Percentiles rank a stretch among this genome's conserved stretches.
Evolutionary conservation across 495 filamentous ascomycete species (phyloP).

Genomic region (Penicillium subrubescens): DNA sequence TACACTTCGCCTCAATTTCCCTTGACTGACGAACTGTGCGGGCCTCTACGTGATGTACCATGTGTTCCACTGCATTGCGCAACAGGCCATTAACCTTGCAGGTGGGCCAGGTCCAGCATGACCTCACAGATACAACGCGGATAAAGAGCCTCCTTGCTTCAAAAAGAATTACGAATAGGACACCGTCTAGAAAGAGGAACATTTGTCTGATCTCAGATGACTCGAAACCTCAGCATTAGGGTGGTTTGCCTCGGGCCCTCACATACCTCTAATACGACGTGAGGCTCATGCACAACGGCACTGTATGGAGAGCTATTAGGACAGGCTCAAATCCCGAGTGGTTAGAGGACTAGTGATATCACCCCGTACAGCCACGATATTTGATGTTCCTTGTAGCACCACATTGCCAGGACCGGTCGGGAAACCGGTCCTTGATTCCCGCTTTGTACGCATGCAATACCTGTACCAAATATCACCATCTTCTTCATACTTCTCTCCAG

Average conservation of each 20-base stretch:
- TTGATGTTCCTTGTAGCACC: background rate
- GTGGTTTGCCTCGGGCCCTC: background rate
- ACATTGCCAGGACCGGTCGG: background rate
- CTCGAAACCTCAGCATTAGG: background rate
- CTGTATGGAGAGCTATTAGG: background rate
- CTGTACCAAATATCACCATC: background rate
- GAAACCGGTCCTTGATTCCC: background rate
- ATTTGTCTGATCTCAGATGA: slow-evolving; percentile 1
- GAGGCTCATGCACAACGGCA: background rate
- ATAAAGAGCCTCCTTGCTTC: slow-evolving; percentile 11
- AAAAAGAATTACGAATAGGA: background rate
- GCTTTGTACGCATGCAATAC: background rate
- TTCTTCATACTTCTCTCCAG: too few species aligned
- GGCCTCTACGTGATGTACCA: background rate
- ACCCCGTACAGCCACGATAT: background rate
- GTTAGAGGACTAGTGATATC: background rate
- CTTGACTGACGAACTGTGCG: background rate
- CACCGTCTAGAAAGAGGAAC: background rate
- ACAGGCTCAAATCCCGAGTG: background rate
- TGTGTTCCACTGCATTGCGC: background rate
- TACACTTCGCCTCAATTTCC: background rate
- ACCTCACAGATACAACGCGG: background rate
- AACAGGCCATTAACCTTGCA: slow-evolving; percentile 10
- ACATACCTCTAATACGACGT: background rate
- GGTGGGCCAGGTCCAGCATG: slow-evolving; percentile 4